Evolutionary conservation across 257 asterid species (phyloP).

Genomic region (Przewalskia tangutica): DNA sequence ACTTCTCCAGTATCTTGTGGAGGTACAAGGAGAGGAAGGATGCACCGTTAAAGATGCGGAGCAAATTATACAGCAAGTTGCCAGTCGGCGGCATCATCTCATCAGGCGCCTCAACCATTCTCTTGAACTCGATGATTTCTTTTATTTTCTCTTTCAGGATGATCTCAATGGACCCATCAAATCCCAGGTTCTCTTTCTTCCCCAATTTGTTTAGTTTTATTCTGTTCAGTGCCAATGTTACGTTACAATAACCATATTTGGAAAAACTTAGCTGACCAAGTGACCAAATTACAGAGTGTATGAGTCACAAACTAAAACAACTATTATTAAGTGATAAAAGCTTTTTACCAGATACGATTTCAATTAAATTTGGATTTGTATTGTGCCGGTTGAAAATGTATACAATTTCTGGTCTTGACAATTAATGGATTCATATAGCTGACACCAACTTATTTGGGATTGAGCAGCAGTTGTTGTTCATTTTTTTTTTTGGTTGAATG

Average conservation of each 20-base stretch:
- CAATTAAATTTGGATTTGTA: too few species aligned
- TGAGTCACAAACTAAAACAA: too few species aligned
- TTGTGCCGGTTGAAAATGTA: too few species aligned
- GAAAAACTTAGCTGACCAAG: too few species aligned
- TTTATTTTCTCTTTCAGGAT: constrained; percentile 59
- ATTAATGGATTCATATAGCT: too few species aligned
- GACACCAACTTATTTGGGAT: not conserved
- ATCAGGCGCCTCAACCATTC: constrained; percentile 20
- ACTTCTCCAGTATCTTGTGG: constrained; percentile 45
- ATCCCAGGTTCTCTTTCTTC: constrained; percentile 30
- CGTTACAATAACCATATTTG: not conserved
- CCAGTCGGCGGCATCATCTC: constrained; percentile 43
- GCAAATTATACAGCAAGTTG: constrained; percentile 41
- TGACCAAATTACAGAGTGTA: too few species aligned
- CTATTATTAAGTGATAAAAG: too few species aligned
- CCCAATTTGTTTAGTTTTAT: not conserved
- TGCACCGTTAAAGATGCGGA: constrained; percentile 47
- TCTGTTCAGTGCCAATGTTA: not conserved
- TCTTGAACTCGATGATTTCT: constrained; percentile 66
- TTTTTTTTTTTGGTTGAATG: not conserved
- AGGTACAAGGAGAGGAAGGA: constrained; percentile 51
- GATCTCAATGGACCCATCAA: constrained; percentile 82
- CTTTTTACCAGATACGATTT: too few species aligned
- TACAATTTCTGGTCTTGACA: too few species aligned
- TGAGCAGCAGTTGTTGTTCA: not conserved